Conservation (phyloP, 2,329 filamentous ascomycete species). For the Setomelanomma holmii region DNA sequence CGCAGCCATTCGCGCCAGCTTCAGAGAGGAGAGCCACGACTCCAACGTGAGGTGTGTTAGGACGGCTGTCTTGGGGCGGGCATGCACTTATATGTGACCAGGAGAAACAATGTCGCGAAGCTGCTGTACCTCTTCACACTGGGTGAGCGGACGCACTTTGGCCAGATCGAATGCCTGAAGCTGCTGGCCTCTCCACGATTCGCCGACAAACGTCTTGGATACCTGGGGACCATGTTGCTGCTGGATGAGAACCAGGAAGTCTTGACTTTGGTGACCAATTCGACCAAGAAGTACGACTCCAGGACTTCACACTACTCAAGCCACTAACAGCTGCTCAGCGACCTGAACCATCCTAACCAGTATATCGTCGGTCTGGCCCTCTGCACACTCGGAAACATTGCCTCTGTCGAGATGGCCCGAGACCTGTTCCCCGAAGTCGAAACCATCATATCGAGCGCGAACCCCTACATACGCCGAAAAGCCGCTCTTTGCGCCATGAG, state of each 20-base stretch:
- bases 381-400: conserved; percentile 96
- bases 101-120: conserved; percentile 98
- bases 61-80: conserved; percentile 12
- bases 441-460: conserved; percentile 85
- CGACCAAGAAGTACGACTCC: conserved; percentile 82
- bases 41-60: conserved; percentile 78
- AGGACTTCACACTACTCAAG: too few relatives aligned
- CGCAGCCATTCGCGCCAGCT: conserved; percentile 95
- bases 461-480: conserved; percentile 98
- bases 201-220: conserved; percentile 94
- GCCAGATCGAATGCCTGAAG: conserved; percentile 99
- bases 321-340: conserved; percentile 63
- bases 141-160: conserved; percentile 96
- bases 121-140: conserved; percentile 97
- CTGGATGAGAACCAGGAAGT: conserved; percentile 99
- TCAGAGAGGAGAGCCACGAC: conserved; percentile 94
- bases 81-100: conserved; percentile 52
- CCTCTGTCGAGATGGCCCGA: conserved; percentile 96
- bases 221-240: conserved; percentile 93
- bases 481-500: conserved; percentile 98
- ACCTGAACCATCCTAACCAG: conserved; percentile 95
- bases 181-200: conserved; percentile 95
- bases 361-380: conserved; percentile 97
- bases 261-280: conserved; percentile 95
- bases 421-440: conserved; percentile 97